These are phyloP conservation scores for Elongisporangium anandrum DNA, from an alignment of 352 stramenopile genomes.

Conservation along the genomic window DNA sequence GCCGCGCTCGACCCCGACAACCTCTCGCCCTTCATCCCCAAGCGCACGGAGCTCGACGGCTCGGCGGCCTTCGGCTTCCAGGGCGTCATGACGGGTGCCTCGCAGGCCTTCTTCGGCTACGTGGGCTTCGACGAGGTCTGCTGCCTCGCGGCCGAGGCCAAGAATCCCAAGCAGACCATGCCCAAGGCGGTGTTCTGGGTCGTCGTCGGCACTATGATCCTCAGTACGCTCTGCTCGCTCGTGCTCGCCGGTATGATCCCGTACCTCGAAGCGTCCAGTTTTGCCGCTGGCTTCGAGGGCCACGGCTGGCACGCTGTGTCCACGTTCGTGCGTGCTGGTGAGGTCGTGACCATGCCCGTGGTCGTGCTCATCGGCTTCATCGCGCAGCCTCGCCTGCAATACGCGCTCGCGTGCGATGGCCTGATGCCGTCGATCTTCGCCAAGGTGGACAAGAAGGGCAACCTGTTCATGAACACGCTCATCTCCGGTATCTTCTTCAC, in stretches of 20 bases:
- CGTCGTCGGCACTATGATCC: slow-evolving; percentile 57
- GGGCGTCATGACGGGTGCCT: slow-evolving; percentile 77
- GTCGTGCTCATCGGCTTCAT: slow-evolving; percentile 94
- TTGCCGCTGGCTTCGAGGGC: slow-evolving; percentile 43
- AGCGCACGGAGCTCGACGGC: slow-evolving; percentile 14
- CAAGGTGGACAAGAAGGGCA: slow-evolving; percentile 68
- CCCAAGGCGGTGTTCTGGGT: slow-evolving; percentile 79
- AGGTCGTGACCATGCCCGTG: slow-evolving; percentile 88
- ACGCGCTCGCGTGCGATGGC: slow-evolving; percentile 91
- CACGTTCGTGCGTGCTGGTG: slow-evolving; percentile 48
- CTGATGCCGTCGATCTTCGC: slow-evolving; percentile 91
- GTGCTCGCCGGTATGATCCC: slow-evolving; percentile 81
- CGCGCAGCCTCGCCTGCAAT: slow-evolving; percentile 92
- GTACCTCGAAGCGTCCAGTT: slow-evolving; percentile 39
- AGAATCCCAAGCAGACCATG: slow-evolving; percentile 76
- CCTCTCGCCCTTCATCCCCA: slow-evolving; percentile 79
- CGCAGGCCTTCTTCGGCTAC: slow-evolving; percentile 92
- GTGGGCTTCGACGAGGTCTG: slow-evolving; percentile 94
- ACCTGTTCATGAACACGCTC: slow-evolving; percentile 76
- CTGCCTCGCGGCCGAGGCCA: slow-evolving; percentile 80
- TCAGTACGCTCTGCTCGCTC: slow-evolving; percentile 74
- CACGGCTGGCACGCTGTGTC: slow-evolving; percentile 40
- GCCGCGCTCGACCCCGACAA: slow-evolving; percentile 74
- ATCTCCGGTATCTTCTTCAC: slow-evolving; percentile 68
- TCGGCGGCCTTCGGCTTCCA: slow-evolving; percentile 35